A percentile compares a stretch with the other conserved stretches of the same genome.
These are phyloP conservation scores for Phoenix roebelenii DNA, from an alignment of 176 grass and related monocot genomes.

Conservation along the genomic window DNA sequence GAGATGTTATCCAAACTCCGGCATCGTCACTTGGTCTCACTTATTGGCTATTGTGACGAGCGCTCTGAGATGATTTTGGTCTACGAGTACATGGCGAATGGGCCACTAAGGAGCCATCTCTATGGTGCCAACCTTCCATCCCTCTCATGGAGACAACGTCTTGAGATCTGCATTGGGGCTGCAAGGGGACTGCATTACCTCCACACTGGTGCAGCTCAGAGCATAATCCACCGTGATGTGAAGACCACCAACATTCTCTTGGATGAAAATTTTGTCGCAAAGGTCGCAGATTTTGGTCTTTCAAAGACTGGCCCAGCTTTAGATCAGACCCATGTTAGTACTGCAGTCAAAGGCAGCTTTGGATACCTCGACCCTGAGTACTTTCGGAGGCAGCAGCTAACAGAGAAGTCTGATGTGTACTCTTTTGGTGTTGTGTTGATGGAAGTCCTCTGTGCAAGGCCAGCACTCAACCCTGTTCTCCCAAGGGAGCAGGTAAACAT, in stretches of 20 bases:
- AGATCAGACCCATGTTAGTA: slow-evolving; percentile 90
- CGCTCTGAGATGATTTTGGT: slow-evolving; percentile 87
- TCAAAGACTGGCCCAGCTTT: slow-evolving; percentile 88
- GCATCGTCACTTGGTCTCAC: slow-evolving; percentile 80
- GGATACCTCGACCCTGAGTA: slow-evolving; percentile 96
- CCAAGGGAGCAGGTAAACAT: slow-evolving; percentile 87
- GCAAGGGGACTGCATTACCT: slow-evolving; percentile 96
- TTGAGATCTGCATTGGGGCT: slow-evolving; percentile 92
- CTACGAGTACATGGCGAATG: slow-evolving; percentile 97
- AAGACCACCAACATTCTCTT: slow-evolving; percentile 97
- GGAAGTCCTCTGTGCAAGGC: slow-evolving; percentile 77
- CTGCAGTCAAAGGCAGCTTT: slow-evolving; percentile 85
- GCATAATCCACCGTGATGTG: slow-evolving; percentile 91
- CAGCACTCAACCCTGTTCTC: slow-evolving; percentile 68
- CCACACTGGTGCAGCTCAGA: slow-evolving; percentile 78
- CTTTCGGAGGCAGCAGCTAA: slow-evolving; percentile 85
- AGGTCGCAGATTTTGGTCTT: slow-evolving; percentile 92
- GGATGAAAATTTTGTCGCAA: slow-evolving; percentile 75
- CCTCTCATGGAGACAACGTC: slow-evolving; percentile 68
- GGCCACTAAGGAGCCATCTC: slow-evolving; percentile 73
- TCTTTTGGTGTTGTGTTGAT: slow-evolving; percentile 90
- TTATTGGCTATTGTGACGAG: slow-evolving; percentile 91
- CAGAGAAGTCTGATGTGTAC: slow-evolving; percentile 91
- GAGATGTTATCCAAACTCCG: slow-evolving; percentile 80
- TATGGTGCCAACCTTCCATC: slow-evolving; percentile 60